These are phyloP conservation scores for Posidonia australis DNA, from an alignment of 106 monocot species.

Conservation along the genomic window DNA sequence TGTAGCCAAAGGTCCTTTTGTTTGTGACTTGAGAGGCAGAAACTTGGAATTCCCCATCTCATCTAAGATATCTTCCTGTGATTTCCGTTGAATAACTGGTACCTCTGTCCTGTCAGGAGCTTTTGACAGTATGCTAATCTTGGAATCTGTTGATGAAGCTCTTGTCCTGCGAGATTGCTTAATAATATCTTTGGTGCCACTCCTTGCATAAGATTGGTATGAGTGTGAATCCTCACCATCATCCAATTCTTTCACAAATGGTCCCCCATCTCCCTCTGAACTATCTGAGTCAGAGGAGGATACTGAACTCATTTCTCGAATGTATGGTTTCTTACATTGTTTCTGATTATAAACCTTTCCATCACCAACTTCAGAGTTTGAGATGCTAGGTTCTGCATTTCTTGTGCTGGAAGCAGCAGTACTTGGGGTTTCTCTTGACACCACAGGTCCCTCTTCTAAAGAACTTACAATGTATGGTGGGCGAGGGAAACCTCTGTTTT, in stretches of 20 bases:
- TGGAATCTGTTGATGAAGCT: background rate
- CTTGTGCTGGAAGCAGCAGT: too few relatives aligned
- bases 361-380: background rate
- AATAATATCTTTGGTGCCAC: background rate
- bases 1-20: background rate
- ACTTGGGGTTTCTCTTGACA: background rate
- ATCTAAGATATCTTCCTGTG: constrained; percentile 3
- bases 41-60: background rate
- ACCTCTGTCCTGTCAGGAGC: background rate
- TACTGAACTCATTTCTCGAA: background rate
- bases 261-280: constrained; percentile 7
- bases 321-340: background rate
- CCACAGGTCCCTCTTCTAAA: background rate
- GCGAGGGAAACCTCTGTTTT: constrained; percentile 8
- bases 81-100: background rate
- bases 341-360: background rate
- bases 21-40: background rate
- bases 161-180: constrained; percentile 11
- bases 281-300: background rate
- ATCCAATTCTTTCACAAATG: background rate
- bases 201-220: constrained; percentile 2
- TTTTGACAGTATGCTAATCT: background rate
- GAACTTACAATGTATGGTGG: background rate
- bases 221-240: constrained; percentile 1
- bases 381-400: background rate